Percentiles rank a stretch among this genome's conserved stretches.
phyloP scores from a whole-genome alignment of 169 alveolate species.

The Plasmodium sp. region DNA sequence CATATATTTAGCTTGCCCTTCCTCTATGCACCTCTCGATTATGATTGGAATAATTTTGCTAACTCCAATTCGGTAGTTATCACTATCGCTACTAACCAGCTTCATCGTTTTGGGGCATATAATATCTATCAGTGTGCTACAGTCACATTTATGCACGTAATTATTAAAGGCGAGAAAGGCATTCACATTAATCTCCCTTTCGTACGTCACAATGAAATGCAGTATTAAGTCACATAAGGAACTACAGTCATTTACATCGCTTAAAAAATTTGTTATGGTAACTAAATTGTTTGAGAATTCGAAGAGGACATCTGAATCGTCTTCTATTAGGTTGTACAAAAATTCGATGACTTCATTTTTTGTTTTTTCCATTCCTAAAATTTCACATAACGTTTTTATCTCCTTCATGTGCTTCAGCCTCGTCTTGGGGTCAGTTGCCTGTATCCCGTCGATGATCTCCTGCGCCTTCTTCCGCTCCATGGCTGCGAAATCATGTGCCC shows the following conservation, averaged over 20 bases:
- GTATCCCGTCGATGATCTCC: constrained; percentile 68
- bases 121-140: constrained; percentile 13
- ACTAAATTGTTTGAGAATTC: constrained; percentile 63
- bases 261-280: constrained; percentile 36
- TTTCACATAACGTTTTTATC: constrained; percentile 53
- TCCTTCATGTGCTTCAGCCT: constrained; percentile 37
- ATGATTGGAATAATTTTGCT: constrained; percentile 52
- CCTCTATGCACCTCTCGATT: constrained; percentile 54
- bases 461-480: constrained; percentile 32
- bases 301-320: constrained; percentile 55
- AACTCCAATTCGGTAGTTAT: constrained; percentile 72
- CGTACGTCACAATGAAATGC: constrained; percentile 53
- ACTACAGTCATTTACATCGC: constrained; percentile 20
- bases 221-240: constrained; percentile 48
- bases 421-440: constrained; percentile 45
- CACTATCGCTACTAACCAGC: constrained; percentile 58
- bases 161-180: constrained; percentile 64
- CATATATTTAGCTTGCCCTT: constrained; percentile 23
- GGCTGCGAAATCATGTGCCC: not conserved
- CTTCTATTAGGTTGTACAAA: constrained; percentile 65
- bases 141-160: constrained; percentile 42
- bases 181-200: constrained; percentile 49
- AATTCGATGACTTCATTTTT: constrained; percentile 55
- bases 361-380: constrained; percentile 52
- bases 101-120: constrained; percentile 40